Conservation (phyloP, 306 rosid genomes). For the Begonia masoniana region DNA sequence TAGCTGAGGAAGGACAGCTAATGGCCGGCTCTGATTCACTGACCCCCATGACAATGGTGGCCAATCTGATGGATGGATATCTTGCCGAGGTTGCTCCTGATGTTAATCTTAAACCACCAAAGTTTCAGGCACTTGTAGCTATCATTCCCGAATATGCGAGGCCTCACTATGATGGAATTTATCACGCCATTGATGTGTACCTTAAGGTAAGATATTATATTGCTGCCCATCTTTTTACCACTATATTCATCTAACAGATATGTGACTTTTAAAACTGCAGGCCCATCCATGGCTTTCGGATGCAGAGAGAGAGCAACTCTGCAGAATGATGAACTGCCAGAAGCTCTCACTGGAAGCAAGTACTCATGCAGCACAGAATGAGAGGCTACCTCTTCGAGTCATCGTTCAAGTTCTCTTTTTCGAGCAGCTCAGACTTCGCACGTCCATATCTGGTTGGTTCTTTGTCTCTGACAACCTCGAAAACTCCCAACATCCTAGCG, state of each 20-base stretch:
- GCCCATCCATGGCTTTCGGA: slow-evolving; percentile 85
- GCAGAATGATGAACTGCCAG: slow-evolving; percentile 74
- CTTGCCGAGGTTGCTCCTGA: slow-evolving; percentile 82
- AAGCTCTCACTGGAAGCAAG: slow-evolving; percentile 78
- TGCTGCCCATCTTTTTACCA: background rate
- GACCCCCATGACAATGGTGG: slow-evolving; percentile 53
- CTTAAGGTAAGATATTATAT: slow-evolving; percentile 47
- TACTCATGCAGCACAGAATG: slow-evolving; percentile 82
- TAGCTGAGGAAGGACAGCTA: slow-evolving; percentile 35
- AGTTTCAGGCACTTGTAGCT: slow-evolving; percentile 71
- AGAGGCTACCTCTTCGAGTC: slow-evolving; percentile 68
- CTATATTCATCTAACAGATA: too few relatives aligned
- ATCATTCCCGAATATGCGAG: slow-evolving; percentile 75
- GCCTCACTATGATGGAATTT: slow-evolving; percentile 60
- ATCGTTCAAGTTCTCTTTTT: slow-evolving; percentile 74
- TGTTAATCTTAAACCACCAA: slow-evolving; percentile 67
- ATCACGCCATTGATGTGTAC: slow-evolving; percentile 77
- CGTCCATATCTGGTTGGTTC: slow-evolving; percentile 80
- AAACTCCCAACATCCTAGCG: slow-evolving; percentile 30
- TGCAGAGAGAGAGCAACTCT: slow-evolving; percentile 72
- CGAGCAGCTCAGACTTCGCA: slow-evolving; percentile 77
- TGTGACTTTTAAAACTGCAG: slow-evolving; percentile 19
- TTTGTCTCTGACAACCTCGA: slow-evolving; percentile 62
- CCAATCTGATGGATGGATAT: slow-evolving; percentile 59
- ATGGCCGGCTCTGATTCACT: slow-evolving; percentile 28